These are phyloP conservation scores for Globisporangium acanthophoron DNA, from an alignment of 352 stramenopile genomes.

Conservation along the genomic window DNA sequence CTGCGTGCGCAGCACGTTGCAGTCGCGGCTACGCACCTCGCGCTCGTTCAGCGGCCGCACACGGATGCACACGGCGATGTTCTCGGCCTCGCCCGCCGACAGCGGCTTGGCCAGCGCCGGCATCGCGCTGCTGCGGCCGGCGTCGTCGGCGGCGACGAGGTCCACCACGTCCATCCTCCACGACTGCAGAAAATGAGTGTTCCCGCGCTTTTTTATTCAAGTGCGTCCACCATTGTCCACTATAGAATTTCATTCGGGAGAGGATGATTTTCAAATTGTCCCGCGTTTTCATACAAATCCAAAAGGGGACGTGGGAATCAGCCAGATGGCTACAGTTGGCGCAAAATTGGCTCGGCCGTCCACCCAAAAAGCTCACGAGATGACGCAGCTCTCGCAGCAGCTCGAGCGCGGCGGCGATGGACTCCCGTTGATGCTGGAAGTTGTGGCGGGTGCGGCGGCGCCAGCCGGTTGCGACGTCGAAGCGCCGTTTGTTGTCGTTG, in stretches of 20 bases:
- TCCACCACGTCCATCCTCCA: neutral
- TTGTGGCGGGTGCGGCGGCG: too few species aligned
- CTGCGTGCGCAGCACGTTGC: slow-evolving; percentile 36
- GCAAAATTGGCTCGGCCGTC: too few species aligned
- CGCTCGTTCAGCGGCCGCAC: slow-evolving; percentile 74
- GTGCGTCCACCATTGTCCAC: too few species aligned
- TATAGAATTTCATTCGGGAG: too few species aligned
- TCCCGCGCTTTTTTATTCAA: neutral
- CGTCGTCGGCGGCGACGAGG: neutral
- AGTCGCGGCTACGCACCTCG: slow-evolving; percentile 41
- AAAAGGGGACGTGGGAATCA: too few species aligned
- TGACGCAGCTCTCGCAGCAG: slow-evolving; percentile 39
- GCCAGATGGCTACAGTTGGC: too few species aligned
- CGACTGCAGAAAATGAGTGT: neutral
- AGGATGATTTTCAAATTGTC: too few species aligned
- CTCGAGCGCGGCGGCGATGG: slow-evolving; percentile 10
- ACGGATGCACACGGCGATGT: slow-evolving; percentile 80
- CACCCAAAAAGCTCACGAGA: slow-evolving; percentile 20
- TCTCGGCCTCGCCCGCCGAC: slow-evolving; percentile 37
- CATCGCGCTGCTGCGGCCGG: neutral
- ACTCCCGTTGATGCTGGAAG: neutral
- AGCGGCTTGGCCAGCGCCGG: neutral
- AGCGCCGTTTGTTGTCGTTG: neutral
- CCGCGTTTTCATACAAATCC: too few species aligned
- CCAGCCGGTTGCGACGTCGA: neutral